Evolutionary conservation across 1,139 yeast species (phyloP).

Genomic region (Entelexis sorbosivorans): DNA sequence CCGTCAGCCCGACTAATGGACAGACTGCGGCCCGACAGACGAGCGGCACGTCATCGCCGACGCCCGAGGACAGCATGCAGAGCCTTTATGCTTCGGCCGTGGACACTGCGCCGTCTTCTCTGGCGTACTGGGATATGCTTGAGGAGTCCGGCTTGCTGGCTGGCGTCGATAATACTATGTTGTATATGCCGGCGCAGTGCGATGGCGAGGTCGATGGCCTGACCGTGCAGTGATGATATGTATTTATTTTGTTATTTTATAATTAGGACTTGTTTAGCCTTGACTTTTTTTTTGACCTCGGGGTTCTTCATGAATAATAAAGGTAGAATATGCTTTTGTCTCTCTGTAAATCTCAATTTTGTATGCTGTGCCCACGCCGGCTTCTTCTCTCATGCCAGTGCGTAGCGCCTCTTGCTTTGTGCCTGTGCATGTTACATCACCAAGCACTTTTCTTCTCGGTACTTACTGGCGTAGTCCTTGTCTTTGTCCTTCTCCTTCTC

Average conservation of each 20-base stretch:
- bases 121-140: conserved; percentile 2
- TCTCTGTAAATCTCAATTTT: no score
- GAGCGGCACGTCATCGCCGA: background rate
- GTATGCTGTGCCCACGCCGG: no score
- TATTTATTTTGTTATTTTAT: background rate
- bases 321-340: no score
- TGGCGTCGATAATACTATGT: conserved; percentile 10
- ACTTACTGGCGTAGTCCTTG: conserved; percentile 22
- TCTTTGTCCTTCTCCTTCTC: conserved; percentile 13
- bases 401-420: no score
- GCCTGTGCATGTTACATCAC: conserved; percentile 21
- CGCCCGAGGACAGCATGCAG: background rate
- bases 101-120: background rate
- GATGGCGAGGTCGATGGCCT: background rate
- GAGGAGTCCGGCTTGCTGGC: conserved; percentile 4
- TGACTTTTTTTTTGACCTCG: no score
- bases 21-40: background rate
- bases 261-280: background rate
- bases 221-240: background rate
- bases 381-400: no score
- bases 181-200: conserved; percentile 6
- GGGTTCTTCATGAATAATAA: no score
- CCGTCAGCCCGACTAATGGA: background rate
- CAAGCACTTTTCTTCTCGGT: conserved; percentile 28
- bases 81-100: background rate